These are phyloP conservation scores for Drosera spatulata DNA, from an alignment of 179 eudicot genomes.

Conservation along the genomic window DNA sequence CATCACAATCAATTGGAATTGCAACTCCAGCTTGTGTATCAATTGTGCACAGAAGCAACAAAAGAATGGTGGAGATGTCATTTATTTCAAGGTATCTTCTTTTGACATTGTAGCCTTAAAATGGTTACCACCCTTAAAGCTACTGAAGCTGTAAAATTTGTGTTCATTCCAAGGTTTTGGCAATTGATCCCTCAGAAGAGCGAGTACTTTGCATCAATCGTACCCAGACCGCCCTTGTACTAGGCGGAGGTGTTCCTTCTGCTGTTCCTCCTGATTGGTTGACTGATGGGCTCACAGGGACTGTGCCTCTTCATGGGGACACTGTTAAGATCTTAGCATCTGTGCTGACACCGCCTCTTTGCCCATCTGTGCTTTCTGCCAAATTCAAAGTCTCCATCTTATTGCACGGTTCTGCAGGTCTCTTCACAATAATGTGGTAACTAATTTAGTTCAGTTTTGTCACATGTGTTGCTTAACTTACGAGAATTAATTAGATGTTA, in stretches of 20 bases:
- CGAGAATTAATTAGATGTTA: neutral
- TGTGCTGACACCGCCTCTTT: slow-evolving; percentile 58
- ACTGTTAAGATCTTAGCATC: slow-evolving; percentile 55
- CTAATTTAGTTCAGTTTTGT: slow-evolving; percentile 1
- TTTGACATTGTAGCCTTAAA: neutral
- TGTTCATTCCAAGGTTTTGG: slow-evolving; percentile 51
- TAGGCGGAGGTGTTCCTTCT: slow-evolving; percentile 73
- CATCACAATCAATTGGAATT: slow-evolving; percentile 71
- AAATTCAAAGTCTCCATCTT: slow-evolving; percentile 72
- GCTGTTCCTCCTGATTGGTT: slow-evolving; percentile 70
- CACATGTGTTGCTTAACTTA: neutral
- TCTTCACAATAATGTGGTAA: slow-evolving; percentile 11
- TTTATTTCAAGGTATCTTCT: slow-evolving; percentile 69
- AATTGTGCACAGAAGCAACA: slow-evolving; percentile 45
- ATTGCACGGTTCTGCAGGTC: slow-evolving; percentile 71
- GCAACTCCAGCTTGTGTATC: slow-evolving; percentile 67
- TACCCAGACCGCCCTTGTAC: slow-evolving; percentile 79
- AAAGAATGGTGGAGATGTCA: slow-evolving; percentile 25
- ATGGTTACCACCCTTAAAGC: neutral
- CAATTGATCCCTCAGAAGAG: slow-evolving; percentile 76
- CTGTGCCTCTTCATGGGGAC: slow-evolving; percentile 50
- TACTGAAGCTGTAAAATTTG: neutral
- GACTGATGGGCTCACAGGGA: slow-evolving; percentile 23
- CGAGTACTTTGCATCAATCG: slow-evolving; percentile 56
- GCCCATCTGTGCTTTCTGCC: slow-evolving; percentile 75